Evolutionary conservation across 139 green algal genomes (phyloP).

Genomic region (Auxenochlorella pyrenoidosa): DNA sequence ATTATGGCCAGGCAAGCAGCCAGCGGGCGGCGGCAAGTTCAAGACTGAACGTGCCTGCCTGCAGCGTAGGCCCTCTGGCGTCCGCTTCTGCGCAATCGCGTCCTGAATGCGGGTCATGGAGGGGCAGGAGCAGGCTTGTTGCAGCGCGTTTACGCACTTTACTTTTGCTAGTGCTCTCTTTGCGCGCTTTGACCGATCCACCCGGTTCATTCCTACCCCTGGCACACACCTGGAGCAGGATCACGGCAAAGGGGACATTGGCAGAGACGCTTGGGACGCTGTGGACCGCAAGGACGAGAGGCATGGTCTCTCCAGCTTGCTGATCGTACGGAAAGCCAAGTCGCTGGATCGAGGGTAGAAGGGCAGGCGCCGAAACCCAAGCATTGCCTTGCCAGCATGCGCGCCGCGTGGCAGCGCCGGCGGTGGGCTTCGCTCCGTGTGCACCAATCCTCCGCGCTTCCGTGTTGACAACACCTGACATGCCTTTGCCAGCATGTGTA

Average conservation of each 20-base stretch:
- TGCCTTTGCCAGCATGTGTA: too few species aligned
- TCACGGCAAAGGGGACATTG: slow-evolving; percentile 11
- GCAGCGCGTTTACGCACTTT: background rate
- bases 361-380: too few species aligned
- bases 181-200: background rate
- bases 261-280: background rate
- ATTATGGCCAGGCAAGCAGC: background rate
- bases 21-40: background rate
- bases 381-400: too few species aligned
- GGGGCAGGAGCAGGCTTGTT: background rate
- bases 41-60: background rate
- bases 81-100: background rate
- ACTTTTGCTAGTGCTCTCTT: background rate
- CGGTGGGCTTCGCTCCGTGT: too few species aligned
- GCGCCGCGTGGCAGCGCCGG: too few species aligned
- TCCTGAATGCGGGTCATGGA: background rate
- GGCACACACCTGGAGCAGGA: slow-evolving; percentile 20
- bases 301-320: background rate
- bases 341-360: too few species aligned
- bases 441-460: too few species aligned
- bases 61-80: background rate
- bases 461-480: too few species aligned
- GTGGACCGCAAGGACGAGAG: background rate
- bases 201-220: background rate
- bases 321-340: too few species aligned